Base-by-base conservation (phyloP, 768 basidiomycete genomes). In the Cystobasidium tubakii region DNA sequence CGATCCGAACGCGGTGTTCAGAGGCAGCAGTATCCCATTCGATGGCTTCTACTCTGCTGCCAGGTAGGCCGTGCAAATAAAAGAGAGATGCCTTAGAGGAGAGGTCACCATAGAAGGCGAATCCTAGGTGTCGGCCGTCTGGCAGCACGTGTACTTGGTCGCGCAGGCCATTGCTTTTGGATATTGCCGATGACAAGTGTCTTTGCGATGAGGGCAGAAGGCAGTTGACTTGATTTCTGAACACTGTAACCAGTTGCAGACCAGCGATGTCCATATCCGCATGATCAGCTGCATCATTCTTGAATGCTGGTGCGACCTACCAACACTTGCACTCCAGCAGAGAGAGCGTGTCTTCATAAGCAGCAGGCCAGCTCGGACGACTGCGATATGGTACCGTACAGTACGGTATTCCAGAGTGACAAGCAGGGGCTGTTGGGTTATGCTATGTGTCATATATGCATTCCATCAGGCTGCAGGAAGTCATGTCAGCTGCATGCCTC, bases 51-150 rank as follows among this genome's bases (percentile, higher is more conserved):
- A 65, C 34, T 34, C 63, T 34, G 13, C 34, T 39, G 25, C 63
- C 63, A 7, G 63, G 63, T 7, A 65, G 33, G 12, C 63, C 63
- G 23, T 65, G 63, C 21, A 65, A 25, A 43, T 65, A 65, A 10
- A 65, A 13, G 29, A 65, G 15, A 25, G 33, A 42, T 13, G 4
- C 4, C 42, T 29, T 33, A 39, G 63, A 43, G 2, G 25, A 6
- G 17, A 42, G 31, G 1, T 44, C 27, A 4, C 63, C 63, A 43
- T 65, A 65, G 31, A 43, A 39, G 27, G 63, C 63, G 39, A 39
- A 65, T 27, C 63, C 42, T 13, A 65, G 29, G 13, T 65, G 25
- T 2, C 63, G 33, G 9, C 63, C 63, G 43, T 65, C 63, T 21
- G 33, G 29, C 29, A 65, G 34, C 31, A 23, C 23, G 36, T 33